Conservation (phyloP, 2,329 filamentous ascomycete genomes). For the Helicocarpus griseus region DNA sequence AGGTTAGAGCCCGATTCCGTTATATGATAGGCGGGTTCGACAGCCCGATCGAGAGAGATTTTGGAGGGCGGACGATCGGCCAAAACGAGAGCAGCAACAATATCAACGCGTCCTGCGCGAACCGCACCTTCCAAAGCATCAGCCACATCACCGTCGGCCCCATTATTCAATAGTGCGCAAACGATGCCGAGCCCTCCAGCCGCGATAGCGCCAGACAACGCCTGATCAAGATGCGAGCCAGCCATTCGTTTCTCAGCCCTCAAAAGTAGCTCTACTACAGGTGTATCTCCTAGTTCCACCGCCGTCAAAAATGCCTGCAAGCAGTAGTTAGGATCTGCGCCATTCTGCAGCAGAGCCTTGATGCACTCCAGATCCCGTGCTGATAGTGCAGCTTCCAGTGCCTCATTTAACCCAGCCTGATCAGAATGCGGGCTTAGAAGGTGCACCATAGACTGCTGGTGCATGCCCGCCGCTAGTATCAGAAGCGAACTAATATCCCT, state of each 20-base stretch:
- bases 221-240: conserved; percentile 9
- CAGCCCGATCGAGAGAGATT: conserved; percentile 42
- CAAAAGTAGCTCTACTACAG: conserved; percentile 9
- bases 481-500: conserved; percentile 8
- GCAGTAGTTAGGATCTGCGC: conserved; percentile 12
- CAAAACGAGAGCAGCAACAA: conserved; percentile 46
- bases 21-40: conserved; percentile 40
- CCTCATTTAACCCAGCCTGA: conserved; percentile 6
- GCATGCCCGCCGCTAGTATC: conserved; percentile 8
- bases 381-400: conserved; percentile 6
- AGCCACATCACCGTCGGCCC: conserved; percentile 10
- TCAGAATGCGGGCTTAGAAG: conserved; percentile 10
- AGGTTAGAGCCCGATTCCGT: conserved; percentile 39
- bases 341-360: conserved; percentile 11
- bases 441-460: conserved; percentile 8
- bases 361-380: conserved; percentile 10
- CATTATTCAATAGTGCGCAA: conserved; percentile 11
- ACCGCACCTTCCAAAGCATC: conserved; percentile 10
- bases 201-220: conserved; percentile 8
- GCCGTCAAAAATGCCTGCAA: conserved; percentile 8
- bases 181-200: conserved; percentile 8
- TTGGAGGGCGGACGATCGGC: conserved; percentile 44
- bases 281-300: conserved; percentile 8
- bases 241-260: conserved; percentile 8
- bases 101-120: conserved; percentile 39